A percentile compares a stretch with the other conserved stretches of the same genome.
Evolutionary conservation across 805 yeast species (phyloP).

Genomic region (Candida broadrunensis): DNA sequence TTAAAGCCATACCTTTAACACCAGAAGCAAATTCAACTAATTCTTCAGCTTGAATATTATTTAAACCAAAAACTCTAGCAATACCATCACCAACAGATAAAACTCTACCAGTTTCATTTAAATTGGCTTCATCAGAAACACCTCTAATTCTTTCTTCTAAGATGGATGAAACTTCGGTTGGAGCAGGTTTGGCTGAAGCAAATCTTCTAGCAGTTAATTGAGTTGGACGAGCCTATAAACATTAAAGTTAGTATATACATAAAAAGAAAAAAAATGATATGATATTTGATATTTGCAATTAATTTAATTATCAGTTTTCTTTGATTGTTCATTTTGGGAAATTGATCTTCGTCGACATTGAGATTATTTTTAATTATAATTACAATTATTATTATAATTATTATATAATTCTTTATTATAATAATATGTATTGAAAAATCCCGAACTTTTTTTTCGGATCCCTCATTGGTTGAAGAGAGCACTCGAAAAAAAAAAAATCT

Average conservation of each 20-base stretch:
- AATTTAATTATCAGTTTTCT: no score
- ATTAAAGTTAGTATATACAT: slow-evolving; percentile 27
- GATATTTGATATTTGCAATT: no score
- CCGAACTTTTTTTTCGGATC: neutral
- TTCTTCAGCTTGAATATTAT: slow-evolving; percentile 99
- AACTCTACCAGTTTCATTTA: slow-evolving; percentile 99
- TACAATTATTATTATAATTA: no score
- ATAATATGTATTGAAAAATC: no score
- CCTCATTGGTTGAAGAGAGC: slow-evolving; percentile 1
- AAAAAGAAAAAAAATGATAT: no score
- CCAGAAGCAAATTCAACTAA: slow-evolving; percentile 99
- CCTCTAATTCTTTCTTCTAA: slow-evolving; percentile 99
- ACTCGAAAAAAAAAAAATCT: neutral
- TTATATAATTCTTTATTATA: no score
- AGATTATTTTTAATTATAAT: no score
- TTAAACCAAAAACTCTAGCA: slow-evolving; percentile 99
- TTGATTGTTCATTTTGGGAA: no score
- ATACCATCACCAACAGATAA: slow-evolving; percentile 99
- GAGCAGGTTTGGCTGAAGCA: slow-evolving; percentile 96
- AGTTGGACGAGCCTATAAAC: slow-evolving; percentile 66
- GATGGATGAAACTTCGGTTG: slow-evolving; percentile 98
- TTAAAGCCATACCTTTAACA: slow-evolving; percentile 99
- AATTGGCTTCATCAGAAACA: slow-evolving; percentile 94
- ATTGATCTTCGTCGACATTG: no score
- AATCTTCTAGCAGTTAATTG: slow-evolving; percentile 67